These are phyloP conservation scores for Eucalyptus microcorys DNA, from an alignment of 345 rosid genomes.

Conservation along the genomic window DNA sequence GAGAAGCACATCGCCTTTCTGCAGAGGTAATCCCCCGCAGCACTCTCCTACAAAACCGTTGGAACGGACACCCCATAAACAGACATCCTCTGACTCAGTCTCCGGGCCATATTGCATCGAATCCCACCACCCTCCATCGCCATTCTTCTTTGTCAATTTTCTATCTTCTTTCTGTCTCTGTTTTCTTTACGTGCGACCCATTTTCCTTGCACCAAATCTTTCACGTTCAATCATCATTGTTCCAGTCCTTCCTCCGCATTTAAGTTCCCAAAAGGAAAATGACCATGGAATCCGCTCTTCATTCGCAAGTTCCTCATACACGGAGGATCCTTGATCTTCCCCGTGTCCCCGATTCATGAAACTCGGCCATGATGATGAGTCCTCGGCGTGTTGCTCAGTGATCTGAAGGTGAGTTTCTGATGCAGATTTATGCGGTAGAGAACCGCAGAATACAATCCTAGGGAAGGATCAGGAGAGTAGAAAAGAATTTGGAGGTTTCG, in stretches of 20 bases:
- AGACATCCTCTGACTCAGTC: background rate
- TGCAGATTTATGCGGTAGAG: background rate
- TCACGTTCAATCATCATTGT: background rate
- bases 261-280: background rate
- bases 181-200: background rate
- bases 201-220: background rate
- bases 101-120: background rate
- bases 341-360: background rate
- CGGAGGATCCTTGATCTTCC: background rate
- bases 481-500: background rate
- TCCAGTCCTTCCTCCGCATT: background rate
- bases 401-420: background rate
- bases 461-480: background rate
- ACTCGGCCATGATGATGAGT: background rate
- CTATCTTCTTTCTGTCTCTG: background rate
- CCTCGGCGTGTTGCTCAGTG: background rate
- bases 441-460: background rate
- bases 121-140: background rate
- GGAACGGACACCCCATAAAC: background rate
- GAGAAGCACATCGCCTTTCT: background rate
- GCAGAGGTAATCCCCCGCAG: background rate
- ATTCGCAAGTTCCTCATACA: background rate
- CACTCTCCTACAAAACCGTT: background rate
- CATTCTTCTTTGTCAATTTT: background rate
- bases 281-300: background rate